Percentiles rank a stretch among this genome's conserved stretches.
Conservation (phyloP, 805 yeast genomes). For the Dipodascopsis uninucleata region DNA sequence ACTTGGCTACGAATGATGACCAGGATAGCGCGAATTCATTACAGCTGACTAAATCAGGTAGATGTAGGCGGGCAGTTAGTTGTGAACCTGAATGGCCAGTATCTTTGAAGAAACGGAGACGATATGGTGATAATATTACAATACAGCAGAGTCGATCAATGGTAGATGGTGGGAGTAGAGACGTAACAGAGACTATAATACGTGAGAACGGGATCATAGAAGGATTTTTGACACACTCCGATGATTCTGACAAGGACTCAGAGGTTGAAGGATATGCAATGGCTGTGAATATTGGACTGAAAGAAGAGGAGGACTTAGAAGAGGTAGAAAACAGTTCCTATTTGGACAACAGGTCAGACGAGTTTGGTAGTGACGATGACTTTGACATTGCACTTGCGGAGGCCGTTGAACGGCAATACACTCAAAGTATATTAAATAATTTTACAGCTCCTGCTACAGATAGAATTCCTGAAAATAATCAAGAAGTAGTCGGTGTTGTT, state of each 20-base stretch:
- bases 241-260: background rate
- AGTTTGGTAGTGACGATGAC: too few relatives aligned
- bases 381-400: too few relatives aligned
- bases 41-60: background rate
- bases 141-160: background rate
- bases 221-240: background rate
- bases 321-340: too few relatives aligned
- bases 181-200: background rate
- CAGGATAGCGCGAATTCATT: background rate
- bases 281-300: too few relatives aligned
- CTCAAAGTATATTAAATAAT: too few relatives aligned
- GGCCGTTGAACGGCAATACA: too few relatives aligned
- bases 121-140: background rate
- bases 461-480: too few relatives aligned
- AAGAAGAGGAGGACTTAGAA: too few relatives aligned
- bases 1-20: background rate
- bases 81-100: constrained; percentile 25
- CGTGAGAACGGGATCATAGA: background rate
- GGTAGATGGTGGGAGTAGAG: background rate
- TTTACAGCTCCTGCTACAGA: too few relatives aligned
- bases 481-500: too few relatives aligned
- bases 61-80: constrained; percentile 9
- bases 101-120: constrained; percentile 4
- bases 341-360: too few relatives aligned
- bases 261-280: too few relatives aligned